Conservation (phyloP, 169 alveolate genomes). For the Miamiensis avidus region DNA sequence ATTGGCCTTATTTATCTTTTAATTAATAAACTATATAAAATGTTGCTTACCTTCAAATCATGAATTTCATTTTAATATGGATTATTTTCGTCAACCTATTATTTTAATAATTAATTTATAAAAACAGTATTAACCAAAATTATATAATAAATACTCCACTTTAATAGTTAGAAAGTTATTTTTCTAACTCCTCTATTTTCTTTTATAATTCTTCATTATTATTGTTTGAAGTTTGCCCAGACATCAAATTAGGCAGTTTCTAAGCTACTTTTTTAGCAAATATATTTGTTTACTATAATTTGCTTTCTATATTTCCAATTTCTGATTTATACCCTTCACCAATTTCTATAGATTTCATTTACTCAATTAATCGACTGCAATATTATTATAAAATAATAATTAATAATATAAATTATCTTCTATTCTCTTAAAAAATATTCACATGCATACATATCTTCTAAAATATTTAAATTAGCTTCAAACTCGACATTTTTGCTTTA, state of each 20-base stretch:
- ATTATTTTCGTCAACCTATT: neutral
- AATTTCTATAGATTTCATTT: slow-evolving; percentile 16
- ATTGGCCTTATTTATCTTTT: neutral
- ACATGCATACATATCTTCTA: slow-evolving; percentile 17
- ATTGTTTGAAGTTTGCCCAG: neutral
- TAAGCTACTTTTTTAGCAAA: neutral
- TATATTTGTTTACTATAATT: neutral
- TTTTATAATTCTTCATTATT: neutral
- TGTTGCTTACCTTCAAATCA: neutral
- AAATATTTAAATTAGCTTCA: slow-evolving; percentile 1
- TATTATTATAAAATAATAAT: neutral
- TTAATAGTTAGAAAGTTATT: no score
- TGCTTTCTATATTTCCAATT: neutral
- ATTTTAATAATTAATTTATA: no score
- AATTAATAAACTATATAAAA: neutral
- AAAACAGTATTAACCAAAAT: neutral
- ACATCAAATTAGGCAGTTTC: neutral
- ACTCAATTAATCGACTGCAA: slow-evolving; percentile 10
- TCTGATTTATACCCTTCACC: neutral
- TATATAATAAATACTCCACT: neutral
- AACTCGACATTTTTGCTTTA: neutral
- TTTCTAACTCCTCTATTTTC: neutral
- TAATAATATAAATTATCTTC: neutral
- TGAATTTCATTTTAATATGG: neutral
- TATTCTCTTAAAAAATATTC: no score